Base-by-base conservation (phyloP, 2,329 filamentous ascomycete species). In the Stemphylium lycopersici region DNA sequence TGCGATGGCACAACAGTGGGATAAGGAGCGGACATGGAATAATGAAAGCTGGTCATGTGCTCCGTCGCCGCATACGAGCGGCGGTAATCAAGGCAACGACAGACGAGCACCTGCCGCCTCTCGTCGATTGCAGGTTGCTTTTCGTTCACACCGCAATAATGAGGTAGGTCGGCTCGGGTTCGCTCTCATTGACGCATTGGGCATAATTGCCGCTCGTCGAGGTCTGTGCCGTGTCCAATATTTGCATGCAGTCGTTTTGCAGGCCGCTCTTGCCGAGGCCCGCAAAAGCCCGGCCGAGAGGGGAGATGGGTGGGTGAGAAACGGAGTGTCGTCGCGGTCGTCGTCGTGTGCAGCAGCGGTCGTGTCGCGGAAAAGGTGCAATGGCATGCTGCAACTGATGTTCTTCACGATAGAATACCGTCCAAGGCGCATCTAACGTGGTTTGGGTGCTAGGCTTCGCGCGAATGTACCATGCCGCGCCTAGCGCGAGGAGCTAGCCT, bases 181-280 rank as follows among this genome's bases (percentile, higher is more conserved):
- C 58, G 61, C 63, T 52, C 48, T 61, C 41, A 56, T 56, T 44
- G 42, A 52, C 63, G 63, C 59, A 59, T 68, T 65, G 62, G 60
- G 65, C 56, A 59, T 61, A 53, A 59, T 56, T 71, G 66, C 69
- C 69, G 67, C 52, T 63, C 60, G 48, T 51, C 41, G 64, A 59
- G 47, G 60, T 59, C 61, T 69, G 67, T 70, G 69, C 68, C 69
- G 68, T 67, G 52, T 61, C 61, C 68, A 72, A 72, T 72, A 72
- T 69, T 68, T 63, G 62, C 66, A 56, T 68, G 67, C 68, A 68
- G 62, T 56, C 55, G 58, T 61, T 58, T 63, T 60, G 60, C 62
- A 50, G 52, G 58, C 61, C 57, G 57, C 60, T 58, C 52, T 45
- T 63, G 53, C 65, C 65, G 63, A 61, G 51, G 39, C 40, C 56